A percentile compares a stretch with the other conserved stretches of the same genome.
These are phyloP conservation scores for Euphorbia corollata DNA, from an alignment of 441 rosid species.

Conservation along the genomic window DNA sequence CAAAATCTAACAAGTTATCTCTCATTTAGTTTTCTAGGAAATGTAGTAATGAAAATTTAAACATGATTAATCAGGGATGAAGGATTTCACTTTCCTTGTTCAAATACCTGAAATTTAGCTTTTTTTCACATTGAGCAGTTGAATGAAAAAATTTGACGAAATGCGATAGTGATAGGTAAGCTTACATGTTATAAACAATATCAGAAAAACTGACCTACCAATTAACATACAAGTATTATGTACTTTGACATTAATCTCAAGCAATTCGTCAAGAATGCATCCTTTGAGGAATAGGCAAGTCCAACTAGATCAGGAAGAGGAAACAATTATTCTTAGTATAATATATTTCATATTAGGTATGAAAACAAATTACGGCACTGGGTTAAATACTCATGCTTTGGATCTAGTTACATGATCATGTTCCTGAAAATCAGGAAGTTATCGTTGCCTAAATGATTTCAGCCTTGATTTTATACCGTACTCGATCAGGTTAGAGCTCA, in stretches of 20 bases:
- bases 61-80: background rate
- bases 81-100: background rate
- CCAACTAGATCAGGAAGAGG: background rate
- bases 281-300: background rate
- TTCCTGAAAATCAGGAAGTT: background rate
- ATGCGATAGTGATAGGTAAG: background rate
- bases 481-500: background rate
- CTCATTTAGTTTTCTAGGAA: constrained; percentile 1
- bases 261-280: too few species aligned
- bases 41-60: background rate
- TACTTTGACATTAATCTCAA: background rate
- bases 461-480: background rate
- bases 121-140: background rate
- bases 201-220: background rate
- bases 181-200: background rate
- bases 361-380: background rate
- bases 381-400: background rate
- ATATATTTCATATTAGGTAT: background rate
- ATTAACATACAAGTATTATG: background rate
- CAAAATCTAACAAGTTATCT: background rate
- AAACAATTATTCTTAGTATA: background rate
- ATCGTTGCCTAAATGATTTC: background rate
- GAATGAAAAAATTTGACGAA: background rate
- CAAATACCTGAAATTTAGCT: too few species aligned
- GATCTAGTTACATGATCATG: background rate